A percentile compares a stretch with the other conserved stretches of the same genome.
Evolutionary conservation across 768 basidiomycete genomes (phyloP).

Genomic region (Lanmaoa rubissima): DNA sequence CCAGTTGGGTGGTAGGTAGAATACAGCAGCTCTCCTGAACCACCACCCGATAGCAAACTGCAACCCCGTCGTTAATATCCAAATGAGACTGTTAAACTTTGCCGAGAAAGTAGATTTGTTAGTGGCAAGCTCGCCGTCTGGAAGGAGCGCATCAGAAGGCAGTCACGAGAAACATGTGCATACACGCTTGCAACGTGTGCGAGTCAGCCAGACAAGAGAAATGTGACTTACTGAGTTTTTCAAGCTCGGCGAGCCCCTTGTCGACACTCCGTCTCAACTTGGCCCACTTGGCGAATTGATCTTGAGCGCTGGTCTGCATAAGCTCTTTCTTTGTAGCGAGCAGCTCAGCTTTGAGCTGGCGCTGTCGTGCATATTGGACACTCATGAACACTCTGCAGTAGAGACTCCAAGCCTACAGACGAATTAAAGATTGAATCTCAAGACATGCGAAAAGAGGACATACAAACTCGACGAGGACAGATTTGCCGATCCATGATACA

Average conservation of each 20-base stretch:
- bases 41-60: conserved; percentile 88
- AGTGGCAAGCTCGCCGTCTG: conserved; percentile 67
- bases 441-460: conserved; percentile 32
- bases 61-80: conserved; percentile 83
- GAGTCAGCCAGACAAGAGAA: neutral
- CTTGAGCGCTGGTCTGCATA: conserved; percentile 87
- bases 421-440: conserved; percentile 1
- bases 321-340: conserved; percentile 82
- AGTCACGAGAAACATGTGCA: neutral
- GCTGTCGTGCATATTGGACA: conserved; percentile 54
- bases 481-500: conserved; percentile 85
- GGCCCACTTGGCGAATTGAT: conserved; percentile 99
- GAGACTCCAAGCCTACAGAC: conserved; percentile 63
- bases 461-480: conserved; percentile 79
- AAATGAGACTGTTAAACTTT: conserved; percentile 71
- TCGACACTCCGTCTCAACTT: conserved; percentile 87
- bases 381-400: conserved; percentile 68
- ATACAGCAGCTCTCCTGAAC: conserved; percentile 87
- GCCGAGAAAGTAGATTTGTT: conserved; percentile 61
- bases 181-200: neutral
- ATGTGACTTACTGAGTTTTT: conserved; percentile 79
- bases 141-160: neutral
- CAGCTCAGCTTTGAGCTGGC: conserved; percentile 75
- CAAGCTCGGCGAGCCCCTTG: conserved; percentile 87
- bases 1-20: conserved; percentile 91